Evolutionary conservation across 2,329 filamentous ascomycete genomes (phyloP).

Genomic region (Claviceps lovelessii): DNA sequence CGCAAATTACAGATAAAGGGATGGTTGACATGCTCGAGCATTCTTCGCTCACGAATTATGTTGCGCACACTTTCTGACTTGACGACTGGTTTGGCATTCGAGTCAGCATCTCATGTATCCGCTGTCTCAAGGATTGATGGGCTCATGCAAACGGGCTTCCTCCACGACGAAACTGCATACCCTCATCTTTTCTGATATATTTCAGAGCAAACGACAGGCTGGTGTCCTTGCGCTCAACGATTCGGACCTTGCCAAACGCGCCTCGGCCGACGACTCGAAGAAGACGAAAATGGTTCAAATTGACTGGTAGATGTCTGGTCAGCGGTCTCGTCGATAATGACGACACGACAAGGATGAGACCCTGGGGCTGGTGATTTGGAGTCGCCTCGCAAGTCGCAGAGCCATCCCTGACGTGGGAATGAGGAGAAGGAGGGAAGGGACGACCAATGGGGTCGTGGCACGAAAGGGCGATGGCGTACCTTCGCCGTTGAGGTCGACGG

Average conservation of each 20-base stretch:
- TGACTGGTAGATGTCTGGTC: constrained; percentile 43
- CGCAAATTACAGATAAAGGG: constrained; percentile 96
- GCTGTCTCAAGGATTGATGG: neutral
- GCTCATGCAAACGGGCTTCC: neutral
- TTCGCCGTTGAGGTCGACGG: constrained; percentile 83
- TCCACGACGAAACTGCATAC: constrained; percentile 30
- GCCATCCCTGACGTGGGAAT: neutral
- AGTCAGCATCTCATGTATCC: neutral
- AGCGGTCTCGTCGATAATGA: neutral
- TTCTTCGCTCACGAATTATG: constrained; percentile 90
- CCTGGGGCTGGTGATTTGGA: neutral
- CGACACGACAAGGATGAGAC: neutral
- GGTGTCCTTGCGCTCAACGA: constrained; percentile 95
- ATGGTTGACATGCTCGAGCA: constrained; percentile 96
- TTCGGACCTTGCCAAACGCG: constrained; percentile 96
- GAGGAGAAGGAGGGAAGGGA: neutral
- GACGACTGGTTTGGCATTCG: constrained; percentile 50
- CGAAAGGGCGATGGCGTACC: constrained; percentile 35
- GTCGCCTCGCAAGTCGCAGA: neutral
- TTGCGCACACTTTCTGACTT: constrained; percentile 96
- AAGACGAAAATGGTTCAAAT: constrained; percentile 92
- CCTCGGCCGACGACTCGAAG: constrained; percentile 92
- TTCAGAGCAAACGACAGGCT: constrained; percentile 89
- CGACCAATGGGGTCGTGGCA: neutral
- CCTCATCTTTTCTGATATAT: constrained; percentile 98